Evolutionary conservation across 2,329 filamentous ascomycete species (phyloP).

Genomic region (Lecanosticta acicola): DNA sequence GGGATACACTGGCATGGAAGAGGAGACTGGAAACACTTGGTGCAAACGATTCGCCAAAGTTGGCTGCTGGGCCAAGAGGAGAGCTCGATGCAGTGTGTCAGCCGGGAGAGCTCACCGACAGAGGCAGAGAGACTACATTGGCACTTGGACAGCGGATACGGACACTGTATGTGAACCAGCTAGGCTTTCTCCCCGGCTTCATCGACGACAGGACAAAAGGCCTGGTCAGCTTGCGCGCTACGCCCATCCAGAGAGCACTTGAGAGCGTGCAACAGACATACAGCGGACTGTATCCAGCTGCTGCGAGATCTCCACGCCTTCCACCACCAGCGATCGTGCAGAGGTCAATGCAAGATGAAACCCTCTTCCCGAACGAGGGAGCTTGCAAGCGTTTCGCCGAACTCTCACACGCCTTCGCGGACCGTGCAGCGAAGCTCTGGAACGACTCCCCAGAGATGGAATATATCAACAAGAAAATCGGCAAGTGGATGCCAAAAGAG

Average conservation of each 20-base stretch:
- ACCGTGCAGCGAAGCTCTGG: slow-evolving; percentile 44
- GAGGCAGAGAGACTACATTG: slow-evolving; percentile 45
- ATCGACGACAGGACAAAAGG: slow-evolving; percentile 33
- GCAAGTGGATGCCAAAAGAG: slow-evolving; percentile 77
- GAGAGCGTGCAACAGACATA: slow-evolving; percentile 49
- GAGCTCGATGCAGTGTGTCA: slow-evolving; percentile 78
- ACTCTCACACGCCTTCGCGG: slow-evolving; percentile 44
- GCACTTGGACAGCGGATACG: slow-evolving; percentile 45
- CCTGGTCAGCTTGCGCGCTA: slow-evolving; percentile 43
- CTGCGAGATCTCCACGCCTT: slow-evolving; percentile 38
- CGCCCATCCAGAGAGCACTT: slow-evolving; percentile 46
- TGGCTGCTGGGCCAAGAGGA: slow-evolving; percentile 62
- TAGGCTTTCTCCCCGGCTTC: slow-evolving; percentile 44
- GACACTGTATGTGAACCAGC: slow-evolving; percentile 46
- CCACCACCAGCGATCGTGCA: slow-evolving; percentile 42
- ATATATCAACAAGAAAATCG: slow-evolving; percentile 70
- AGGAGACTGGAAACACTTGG: slow-evolving; percentile 75
- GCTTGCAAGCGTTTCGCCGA: slow-evolving; percentile 46
- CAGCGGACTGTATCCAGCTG: slow-evolving; percentile 44
- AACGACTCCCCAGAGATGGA: slow-evolving; percentile 68
- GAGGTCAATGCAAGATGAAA: slow-evolving; percentile 44
- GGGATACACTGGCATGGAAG: slow-evolving; percentile 57
- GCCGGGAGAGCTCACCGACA: slow-evolving; percentile 48
- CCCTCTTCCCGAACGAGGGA: slow-evolving; percentile 47
- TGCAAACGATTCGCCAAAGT: slow-evolving; percentile 58